These are phyloP conservation scores for Neurospora sp. DNA, from an alignment of 495 filamentous ascomycete genomes.

Conservation along the genomic window DNA sequence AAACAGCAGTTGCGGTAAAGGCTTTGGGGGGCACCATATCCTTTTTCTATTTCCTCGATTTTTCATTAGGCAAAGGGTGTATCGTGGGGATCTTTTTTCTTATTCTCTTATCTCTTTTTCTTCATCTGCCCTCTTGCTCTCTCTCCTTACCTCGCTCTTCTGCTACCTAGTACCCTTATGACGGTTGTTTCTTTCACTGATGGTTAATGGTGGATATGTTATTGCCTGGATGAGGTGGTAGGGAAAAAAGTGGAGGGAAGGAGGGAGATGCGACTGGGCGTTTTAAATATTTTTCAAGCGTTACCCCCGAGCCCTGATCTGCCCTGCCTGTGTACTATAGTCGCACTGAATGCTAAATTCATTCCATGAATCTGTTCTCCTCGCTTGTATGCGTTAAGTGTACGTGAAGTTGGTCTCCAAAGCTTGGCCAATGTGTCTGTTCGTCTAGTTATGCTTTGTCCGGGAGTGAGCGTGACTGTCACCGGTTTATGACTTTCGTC, in stretches of 20 bases:
- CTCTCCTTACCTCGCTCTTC: constrained; percentile 1
- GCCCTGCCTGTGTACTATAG: constrained; percentile 5
- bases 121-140: constrained; percentile 1
- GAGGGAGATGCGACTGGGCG: background rate
- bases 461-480: background rate
- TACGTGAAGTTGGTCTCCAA: background rate
- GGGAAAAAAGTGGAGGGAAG: background rate
- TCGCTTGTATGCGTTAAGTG: background rate
- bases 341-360: constrained; percentile 19
- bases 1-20: background rate
- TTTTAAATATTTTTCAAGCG: background rate
- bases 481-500: background rate
- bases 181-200: background rate
- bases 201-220: background rate
- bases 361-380: constrained; percentile 9
- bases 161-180: background rate
- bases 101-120: constrained; percentile 6
- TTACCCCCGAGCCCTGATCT: background rate
- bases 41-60: background rate
- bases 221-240: background rate
- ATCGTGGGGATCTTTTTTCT: constrained; percentile 1
- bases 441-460: background rate
- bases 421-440: background rate
- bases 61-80: background rate
- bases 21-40: background rate